A percentile compares a stretch with the other conserved stretches of the same genome.
These are phyloP conservation scores for Phlyctochytrium bullatum DNA, from an alignment of 192 early-diverging fungal species.

Conservation along the genomic window DNA sequence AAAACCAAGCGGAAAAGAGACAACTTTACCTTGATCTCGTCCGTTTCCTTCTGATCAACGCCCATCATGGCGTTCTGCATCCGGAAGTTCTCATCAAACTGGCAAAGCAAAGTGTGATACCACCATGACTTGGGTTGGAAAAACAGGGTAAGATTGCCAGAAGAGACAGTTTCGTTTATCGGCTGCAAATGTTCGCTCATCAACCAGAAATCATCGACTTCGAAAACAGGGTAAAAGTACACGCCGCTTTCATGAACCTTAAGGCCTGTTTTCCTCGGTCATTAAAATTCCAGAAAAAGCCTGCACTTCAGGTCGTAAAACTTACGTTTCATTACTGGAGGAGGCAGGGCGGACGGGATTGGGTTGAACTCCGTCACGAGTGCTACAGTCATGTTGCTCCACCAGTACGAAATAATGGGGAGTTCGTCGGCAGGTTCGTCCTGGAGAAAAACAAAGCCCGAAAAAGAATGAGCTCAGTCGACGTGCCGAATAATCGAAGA, in stretches of 20 bases:
- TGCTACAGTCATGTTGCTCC: slow-evolving; percentile 68
- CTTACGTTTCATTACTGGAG: slow-evolving; percentile 54
- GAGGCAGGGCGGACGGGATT: slow-evolving; percentile 49
- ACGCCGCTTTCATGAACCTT: slow-evolving; percentile 26
- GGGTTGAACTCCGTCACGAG: slow-evolving; percentile 48
- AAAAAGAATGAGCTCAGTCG: too few species aligned
- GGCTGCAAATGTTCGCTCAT: slow-evolving; percentile 61
- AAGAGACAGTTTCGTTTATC: slow-evolving; percentile 76
- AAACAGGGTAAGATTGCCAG: slow-evolving; percentile 64
- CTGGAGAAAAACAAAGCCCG: background rate
- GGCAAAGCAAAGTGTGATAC: slow-evolving; percentile 71
- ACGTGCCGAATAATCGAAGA: background rate
- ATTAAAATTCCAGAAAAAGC: background rate
- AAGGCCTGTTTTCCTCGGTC: slow-evolving; percentile 24
- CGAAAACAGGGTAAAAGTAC: slow-evolving; percentile 68
- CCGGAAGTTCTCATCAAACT: slow-evolving; percentile 67
- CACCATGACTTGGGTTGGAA: slow-evolving; percentile 65
- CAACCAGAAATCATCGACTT: slow-evolving; percentile 82
- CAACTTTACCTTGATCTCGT: slow-evolving; percentile 69
- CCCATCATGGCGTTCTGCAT: slow-evolving; percentile 56
- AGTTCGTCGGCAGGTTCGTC: slow-evolving; percentile 4
- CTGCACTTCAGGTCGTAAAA: slow-evolving; percentile 4
- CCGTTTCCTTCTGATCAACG: slow-evolving; percentile 56
- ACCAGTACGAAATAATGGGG: slow-evolving; percentile 72
- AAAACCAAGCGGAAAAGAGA: background rate